Evolutionary conservation across 805 yeast genomes (phyloP).

Genomic region (Priceomyces carsonii): DNA sequence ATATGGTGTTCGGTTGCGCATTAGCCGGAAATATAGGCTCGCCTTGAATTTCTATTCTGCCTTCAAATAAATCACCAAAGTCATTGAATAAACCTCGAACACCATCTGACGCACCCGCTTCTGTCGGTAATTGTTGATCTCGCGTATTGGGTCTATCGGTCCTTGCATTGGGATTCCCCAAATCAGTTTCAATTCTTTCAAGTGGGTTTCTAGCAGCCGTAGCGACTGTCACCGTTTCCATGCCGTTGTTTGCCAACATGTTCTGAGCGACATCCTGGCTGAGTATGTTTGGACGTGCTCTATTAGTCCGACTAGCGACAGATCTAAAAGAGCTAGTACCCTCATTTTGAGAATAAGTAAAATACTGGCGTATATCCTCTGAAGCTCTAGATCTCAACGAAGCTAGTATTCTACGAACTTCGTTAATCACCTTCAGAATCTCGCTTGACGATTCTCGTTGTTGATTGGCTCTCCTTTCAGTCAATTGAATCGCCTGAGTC

Average conservation of each 20-base stretch:
- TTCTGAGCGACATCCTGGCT: constrained; percentile 40
- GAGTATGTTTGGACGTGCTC: constrained; percentile 35
- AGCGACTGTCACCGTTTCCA: constrained; percentile 20
- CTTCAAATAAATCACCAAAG: constrained; percentile 23
- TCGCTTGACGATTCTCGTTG: constrained; percentile 27
- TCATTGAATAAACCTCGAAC: constrained; percentile 22
- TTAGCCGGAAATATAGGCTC: neutral
- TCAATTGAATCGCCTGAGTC: constrained; percentile 31
- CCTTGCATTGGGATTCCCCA: neutral
- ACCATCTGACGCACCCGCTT: constrained; percentile 6
- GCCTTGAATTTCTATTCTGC: constrained; percentile 10
- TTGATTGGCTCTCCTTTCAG: constrained; percentile 40
- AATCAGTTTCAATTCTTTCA: constrained; percentile 8
- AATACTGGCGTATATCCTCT: constrained; percentile 27
- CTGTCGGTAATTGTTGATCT: constrained; percentile 1
- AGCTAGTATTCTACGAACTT: constrained; percentile 28
- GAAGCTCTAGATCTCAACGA: constrained; percentile 21
- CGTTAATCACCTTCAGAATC: constrained; percentile 23
- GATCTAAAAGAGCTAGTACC: constrained; percentile 21
- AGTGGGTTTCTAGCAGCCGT: constrained; percentile 10
- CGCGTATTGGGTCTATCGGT: neutral
- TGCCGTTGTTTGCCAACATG: constrained; percentile 27
- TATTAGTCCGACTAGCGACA: constrained; percentile 29
- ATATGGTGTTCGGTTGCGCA: neutral
- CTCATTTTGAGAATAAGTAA: constrained; percentile 25